Evolutionary conservation across 176 grass and related monocot species (phyloP).

Genomic region (Phoenix dactylifera): DNA sequence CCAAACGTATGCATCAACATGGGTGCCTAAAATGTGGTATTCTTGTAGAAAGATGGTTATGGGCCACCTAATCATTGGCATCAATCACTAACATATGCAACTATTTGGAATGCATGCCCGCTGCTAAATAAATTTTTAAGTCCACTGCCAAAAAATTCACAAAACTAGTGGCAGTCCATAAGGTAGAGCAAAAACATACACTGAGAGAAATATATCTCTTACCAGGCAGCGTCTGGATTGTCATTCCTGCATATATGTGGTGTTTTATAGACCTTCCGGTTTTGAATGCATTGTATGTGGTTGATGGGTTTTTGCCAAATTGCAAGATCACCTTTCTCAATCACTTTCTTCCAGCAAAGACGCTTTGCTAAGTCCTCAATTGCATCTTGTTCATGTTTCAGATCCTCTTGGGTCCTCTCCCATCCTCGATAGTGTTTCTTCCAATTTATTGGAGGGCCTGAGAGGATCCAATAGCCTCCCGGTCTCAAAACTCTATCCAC

Average conservation of each 20-base stretch:
- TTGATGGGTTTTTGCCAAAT: conserved; percentile 88
- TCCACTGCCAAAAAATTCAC: too few relatives aligned
- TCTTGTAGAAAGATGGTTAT: too few relatives aligned
- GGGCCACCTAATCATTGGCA: too few relatives aligned
- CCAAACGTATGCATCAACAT: too few relatives aligned
- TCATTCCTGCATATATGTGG: conserved; percentile 47
- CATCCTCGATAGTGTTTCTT: conserved; percentile 65
- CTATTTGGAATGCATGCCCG: too few relatives aligned
- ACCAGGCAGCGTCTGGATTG: conserved; percentile 64
- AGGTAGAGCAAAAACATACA: too few relatives aligned
- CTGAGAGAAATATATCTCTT: conserved; percentile 10
- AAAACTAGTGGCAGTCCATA: too few relatives aligned
- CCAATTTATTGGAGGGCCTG: conserved; percentile 78
- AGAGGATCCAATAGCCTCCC: conserved; percentile 85
- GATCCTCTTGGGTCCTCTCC: conserved; percentile 79
- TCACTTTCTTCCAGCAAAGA: conserved; percentile 86
- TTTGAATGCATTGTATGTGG: conserved; percentile 53
- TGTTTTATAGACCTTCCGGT: conserved; percentile 24
- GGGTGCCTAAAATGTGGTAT: too few relatives aligned
- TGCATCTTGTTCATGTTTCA: conserved; percentile 81
- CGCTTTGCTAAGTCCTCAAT: conserved; percentile 57
- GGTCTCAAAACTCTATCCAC: conserved; percentile 83
- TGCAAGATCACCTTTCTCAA: conserved; percentile 78
- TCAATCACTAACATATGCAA: too few relatives aligned
- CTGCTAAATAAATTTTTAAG: too few relatives aligned